Evolutionary conservation across 164 flowering plant genomes (phyloP), one percentile per base, ranked within the genome.

Genomic region (Tetrastigma voinierianum): DNA sequence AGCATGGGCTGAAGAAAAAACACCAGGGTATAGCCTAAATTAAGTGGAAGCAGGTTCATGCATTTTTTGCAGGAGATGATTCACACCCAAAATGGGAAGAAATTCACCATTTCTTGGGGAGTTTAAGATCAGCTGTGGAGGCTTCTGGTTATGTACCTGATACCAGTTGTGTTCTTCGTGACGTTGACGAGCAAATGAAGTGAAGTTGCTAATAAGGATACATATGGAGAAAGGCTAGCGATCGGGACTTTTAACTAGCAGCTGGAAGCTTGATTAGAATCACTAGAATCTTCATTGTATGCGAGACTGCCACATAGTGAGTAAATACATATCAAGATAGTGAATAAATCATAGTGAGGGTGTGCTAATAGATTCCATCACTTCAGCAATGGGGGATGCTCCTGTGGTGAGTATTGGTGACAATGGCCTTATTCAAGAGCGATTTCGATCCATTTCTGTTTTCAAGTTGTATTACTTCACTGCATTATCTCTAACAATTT

Each of bases 381-480:
- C 53, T 81, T 81, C 21, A 23, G 55, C 18, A 67, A 74, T 54
- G 82, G 82, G n/a, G 66, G 59, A 17, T 81, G 80, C 65, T 81
- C 84, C 14, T 81, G 84, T 59, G 77, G 77, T 49, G 82, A 81
- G 67, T 81, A 78, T 43, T 81, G 84, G 84, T 81, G 63, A 74
- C 10, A 19, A 44, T 20, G 23, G 8, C 40, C 44, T 52, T 51
- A 20, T 16, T 20, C 52, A 14, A 49, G 0, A 49, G 52, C 1
- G 8, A 49, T n/a, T 11, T 47, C 49, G 4, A 13, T 14, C 14
- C 1, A 49, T 49, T 48, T 48, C 14, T 48, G 3, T 48, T 46
- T 1, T 48, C 16, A 13, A 6, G 51, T 48, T 48, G 15, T 48
- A 48, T 4, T 48, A 48, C n/a, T 48, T 24, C 2, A 24, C 4